Evolutionary conservation across 2,329 filamentous ascomycete genomes (phyloP).

Genomic region (Colletotrichum sp.): DNA sequence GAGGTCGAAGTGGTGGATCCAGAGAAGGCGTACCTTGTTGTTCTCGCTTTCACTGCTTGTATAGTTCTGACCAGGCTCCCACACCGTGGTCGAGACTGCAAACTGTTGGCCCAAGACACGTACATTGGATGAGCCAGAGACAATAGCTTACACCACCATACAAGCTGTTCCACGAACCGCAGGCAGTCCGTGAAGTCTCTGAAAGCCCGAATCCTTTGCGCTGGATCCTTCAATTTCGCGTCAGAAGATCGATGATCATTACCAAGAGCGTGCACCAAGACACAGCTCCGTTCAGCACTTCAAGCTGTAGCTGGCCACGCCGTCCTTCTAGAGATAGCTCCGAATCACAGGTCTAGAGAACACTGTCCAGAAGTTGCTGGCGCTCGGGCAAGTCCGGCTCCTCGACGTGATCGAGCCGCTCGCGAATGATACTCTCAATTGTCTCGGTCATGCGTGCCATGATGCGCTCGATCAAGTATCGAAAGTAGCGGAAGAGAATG

Average conservation of each 20-base stretch:
- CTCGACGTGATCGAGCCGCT: not conserved
- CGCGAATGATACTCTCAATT: not conserved
- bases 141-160: not conserved
- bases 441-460: not conserved
- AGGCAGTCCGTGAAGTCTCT: not conserved
- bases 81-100: not conserved
- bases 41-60: too few relatives aligned
- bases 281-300: not conserved
- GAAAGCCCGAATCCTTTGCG: not conserved
- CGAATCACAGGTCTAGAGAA: not conserved
- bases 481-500: not conserved
- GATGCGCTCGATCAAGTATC: not conserved
- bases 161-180: not conserved
- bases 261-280: not conserved
- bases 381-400: not conserved
- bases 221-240: not conserved
- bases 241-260: not conserved
- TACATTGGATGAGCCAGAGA: not conserved
- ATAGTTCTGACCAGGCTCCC: too few relatives aligned
- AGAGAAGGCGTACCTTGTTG: too few relatives aligned
- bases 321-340: not conserved
- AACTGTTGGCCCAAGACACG: not conserved
- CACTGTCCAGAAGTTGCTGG: not conserved
- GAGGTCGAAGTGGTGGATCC: too few relatives aligned
- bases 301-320: not conserved